Percentiles rank a stretch among this genome's conserved stretches.
phyloP scores from a whole-genome alignment of 805 yeast species.

The Saccharomycopsis javanensis region DNA sequence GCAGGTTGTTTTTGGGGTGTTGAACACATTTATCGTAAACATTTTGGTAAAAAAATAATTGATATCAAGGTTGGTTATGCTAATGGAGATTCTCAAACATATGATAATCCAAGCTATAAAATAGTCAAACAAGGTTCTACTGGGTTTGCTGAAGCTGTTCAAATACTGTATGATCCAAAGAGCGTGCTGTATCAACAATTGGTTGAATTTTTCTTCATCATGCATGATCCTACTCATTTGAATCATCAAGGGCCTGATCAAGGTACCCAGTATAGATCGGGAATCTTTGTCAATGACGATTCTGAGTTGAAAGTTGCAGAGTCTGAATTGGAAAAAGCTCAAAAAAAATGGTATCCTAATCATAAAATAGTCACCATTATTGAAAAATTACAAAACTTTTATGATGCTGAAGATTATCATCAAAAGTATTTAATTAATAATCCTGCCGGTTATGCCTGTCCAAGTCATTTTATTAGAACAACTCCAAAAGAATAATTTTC shows the following conservation, averaged over 20 bases:
- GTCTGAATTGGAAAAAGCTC: constrained; percentile 42
- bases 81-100: constrained; percentile 51
- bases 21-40: constrained; percentile 73
- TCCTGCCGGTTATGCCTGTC: constrained; percentile 84
- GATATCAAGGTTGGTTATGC: constrained; percentile 87
- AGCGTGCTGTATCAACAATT: constrained; percentile 50
- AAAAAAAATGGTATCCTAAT: constrained; percentile 64
- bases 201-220: constrained; percentile 75
- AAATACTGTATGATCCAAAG: constrained; percentile 71
- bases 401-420: constrained; percentile 93
- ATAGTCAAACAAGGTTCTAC: constrained; percentile 73
- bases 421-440: constrained; percentile 72
- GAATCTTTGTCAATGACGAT: constrained; percentile 51
- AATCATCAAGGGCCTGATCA: constrained; percentile 79
- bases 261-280: constrained; percentile 89
- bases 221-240: constrained; percentile 87
- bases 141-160: constrained; percentile 70
- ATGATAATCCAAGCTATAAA: constrained; percentile 42
- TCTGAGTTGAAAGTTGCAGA: constrained; percentile 38
- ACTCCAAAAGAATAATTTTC: constrained; percentile 12
- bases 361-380: constrained; percentile 61
- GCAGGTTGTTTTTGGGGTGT: constrained; percentile 86
- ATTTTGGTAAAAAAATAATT: constrained; percentile 49
- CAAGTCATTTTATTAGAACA: constrained; percentile 69
- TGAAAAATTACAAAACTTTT: constrained; percentile 58